phyloP scores from a whole-genome alignment of 257 asterid genomes.

The Solanum corneliomulleri region DNA sequence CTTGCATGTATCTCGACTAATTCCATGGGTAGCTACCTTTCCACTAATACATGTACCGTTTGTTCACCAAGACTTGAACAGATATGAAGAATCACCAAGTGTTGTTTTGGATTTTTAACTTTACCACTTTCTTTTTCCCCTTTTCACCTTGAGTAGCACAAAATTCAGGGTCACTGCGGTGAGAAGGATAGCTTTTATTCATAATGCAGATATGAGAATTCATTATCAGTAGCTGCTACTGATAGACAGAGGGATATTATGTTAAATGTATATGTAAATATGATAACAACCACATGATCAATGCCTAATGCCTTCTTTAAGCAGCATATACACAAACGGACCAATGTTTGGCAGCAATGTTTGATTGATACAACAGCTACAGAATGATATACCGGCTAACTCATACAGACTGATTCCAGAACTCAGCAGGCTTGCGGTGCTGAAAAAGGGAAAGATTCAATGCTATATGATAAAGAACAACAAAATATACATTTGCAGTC shows the following conservation, averaged over 20 bases:
- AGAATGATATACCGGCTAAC: background rate
- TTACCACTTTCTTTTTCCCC: background rate
- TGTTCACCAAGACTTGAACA: background rate
- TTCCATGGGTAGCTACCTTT: background rate
- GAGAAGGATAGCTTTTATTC: background rate
- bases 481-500: background rate
- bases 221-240: background rate
- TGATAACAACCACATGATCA: background rate
- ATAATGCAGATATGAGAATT: background rate
- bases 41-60: background rate
- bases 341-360: background rate
- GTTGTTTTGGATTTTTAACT: background rate
- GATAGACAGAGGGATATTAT: background rate
- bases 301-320: background rate
- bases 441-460: slow-evolving; percentile 12
- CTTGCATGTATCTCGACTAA: background rate
- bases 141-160: background rate
- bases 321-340: background rate
- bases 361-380: background rate
- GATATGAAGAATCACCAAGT: background rate
- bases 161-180: background rate
- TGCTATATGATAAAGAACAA: background rate
- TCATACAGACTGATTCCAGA: slow-evolving; percentile 44
- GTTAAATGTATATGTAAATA: background rate
- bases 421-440: slow-evolving; percentile 69